Evolutionary conservation across 2,329 filamentous ascomycete species (phyloP).

Genomic region (Pseudogymnoascus sp.): DNA sequence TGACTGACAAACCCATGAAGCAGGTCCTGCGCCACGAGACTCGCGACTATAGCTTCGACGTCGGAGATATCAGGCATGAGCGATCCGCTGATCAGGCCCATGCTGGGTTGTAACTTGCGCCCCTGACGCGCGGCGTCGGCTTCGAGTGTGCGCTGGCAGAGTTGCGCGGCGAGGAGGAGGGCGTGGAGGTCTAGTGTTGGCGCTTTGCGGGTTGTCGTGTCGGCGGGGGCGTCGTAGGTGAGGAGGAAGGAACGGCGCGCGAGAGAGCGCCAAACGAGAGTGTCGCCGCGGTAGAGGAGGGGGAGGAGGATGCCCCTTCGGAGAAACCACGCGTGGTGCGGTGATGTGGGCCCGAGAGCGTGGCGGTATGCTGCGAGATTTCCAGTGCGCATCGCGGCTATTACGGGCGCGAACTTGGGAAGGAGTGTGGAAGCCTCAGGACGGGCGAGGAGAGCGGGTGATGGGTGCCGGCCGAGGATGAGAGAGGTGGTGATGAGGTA

Average conservation of each 20-base stretch:
- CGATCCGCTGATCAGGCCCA: slow-evolving; percentile 58
- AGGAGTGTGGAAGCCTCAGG: slow-evolving; percentile 61
- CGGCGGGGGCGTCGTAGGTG: slow-evolving; percentile 61
- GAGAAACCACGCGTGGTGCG: slow-evolving; percentile 64
- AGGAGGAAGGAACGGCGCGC: slow-evolving; percentile 70
- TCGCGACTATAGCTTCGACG: slow-evolving; percentile 70
- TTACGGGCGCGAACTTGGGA: slow-evolving; percentile 65
- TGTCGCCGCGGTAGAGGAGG: slow-evolving; percentile 67
- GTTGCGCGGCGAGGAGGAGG: slow-evolving; percentile 54
- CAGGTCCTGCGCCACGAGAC: slow-evolving; percentile 70
- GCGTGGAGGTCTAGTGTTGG: slow-evolving; percentile 68
- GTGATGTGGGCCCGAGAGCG: slow-evolving; percentile 47
- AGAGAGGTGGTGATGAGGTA: slow-evolving; percentile 79
- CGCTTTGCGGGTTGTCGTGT: slow-evolving; percentile 50
- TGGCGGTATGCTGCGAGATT: slow-evolving; percentile 67
- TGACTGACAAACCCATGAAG: slow-evolving; percentile 81
- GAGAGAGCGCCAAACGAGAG: slow-evolving; percentile 77
- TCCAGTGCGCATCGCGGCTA: slow-evolving; percentile 61
- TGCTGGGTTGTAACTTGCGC: slow-evolving; percentile 45
- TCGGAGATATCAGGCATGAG: slow-evolving; percentile 51
- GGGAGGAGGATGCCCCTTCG: slow-evolving; percentile 67
- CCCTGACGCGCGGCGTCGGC: slow-evolving; percentile 26
- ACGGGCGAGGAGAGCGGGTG: slow-evolving; percentile 53
- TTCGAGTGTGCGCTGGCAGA: slow-evolving; percentile 56
- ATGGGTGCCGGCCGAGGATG: slow-evolving; percentile 77